Evolutionary conservation across 352 stramenopile genomes (phyloP), one percentile per base, ranked within the genome.

Genomic region (Bremia lactucae): DNA sequence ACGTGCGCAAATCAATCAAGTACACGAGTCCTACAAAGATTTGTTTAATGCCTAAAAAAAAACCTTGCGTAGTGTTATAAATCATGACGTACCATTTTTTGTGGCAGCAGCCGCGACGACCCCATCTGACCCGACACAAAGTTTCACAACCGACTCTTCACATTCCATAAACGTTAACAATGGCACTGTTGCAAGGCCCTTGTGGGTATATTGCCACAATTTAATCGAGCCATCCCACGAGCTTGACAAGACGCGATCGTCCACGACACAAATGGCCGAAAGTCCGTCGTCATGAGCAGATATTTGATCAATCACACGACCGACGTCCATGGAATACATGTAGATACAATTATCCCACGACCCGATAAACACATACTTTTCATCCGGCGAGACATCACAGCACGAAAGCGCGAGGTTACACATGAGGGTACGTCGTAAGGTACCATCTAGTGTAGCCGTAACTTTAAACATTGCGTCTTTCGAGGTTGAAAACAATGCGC

Each of bases 251-350:
- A 87, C 46, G 10, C 72, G 73, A 24, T 89, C 76, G 25, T 92
- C 75, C 31, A 74, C 72, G 6, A 92, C 79, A 21, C 72, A 81
- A 28, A 93, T 62, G 16, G 65, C 76, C 5, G 75, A 86, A 15
- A 93, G 52, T 8, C 73, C 72, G 31, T 89, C 76, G 29, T 87
- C 76, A 36, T 93, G 80, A 6, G 78, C 81, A 6, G 68, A 82
- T 22, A 86, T 73, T 36, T 91, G 78, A 36, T 89, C 75, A 23
- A 89, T 67, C 0, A 93, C 69, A 9, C 76, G 77, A 0, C 81
- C 81, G 11, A 79, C 72, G 19, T 91, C 81, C 40, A 91, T 75
- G 10, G 76, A 87, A 36, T 88, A 89, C 79, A 93, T 91, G 61
- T 90, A 90, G 26, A 93, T 67, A 34, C 71, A 81, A 39, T 82